Evolutionary conservation across 805 yeast species (phyloP), one percentile per base, ranked within the genome.

Genomic region (Wickerhamiella dianesei): DNA sequence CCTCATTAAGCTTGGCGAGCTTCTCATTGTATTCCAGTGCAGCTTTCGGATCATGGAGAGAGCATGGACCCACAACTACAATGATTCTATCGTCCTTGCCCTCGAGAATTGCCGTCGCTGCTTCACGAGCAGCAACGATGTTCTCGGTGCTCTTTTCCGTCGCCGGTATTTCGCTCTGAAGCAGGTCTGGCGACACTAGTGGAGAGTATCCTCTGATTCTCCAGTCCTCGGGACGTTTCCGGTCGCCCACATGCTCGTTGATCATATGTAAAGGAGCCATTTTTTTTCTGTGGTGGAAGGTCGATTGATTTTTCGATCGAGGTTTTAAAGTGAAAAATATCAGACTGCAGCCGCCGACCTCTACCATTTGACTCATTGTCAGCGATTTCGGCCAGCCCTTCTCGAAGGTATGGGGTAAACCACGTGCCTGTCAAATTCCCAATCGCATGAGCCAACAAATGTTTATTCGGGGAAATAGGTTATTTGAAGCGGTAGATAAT

Each of bases 21-120:
- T 78, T 70, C 35, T 72, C 69, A 58, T 89, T 84, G 70, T 89
- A 92, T 54, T 88, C 97, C 53, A 83, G 63, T 4, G 97, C 98
- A 32, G 96, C 94, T 41, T 67, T 73, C 32, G 96, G 86, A 63
- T 92, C 98, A 63, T 92, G 97, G 53, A 92, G 79, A 5, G 97
- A 89, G 66, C 98, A 92, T 45, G 98, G 98, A 0, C 98, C 98
- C 52, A 92, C 84, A 32, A 92, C 86, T 25, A 92, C 80, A 40
- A 92, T 72, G 54, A 89, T 66, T 54, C 96, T 74, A 67, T 89
- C 98, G 59, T 86, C 95, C 50, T 74, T 71, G 46, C 95, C 95
- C 49, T 79, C 71, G 45, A 89, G 66, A 53, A 89, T 78, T 42
- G 78, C 74, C 45, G 78, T 73, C 3, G 94, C 79, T 20, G 74